Evolutionary conservation across 106 monocot species (phyloP).

Genomic region (Acanthochlamys bracteata): DNA sequence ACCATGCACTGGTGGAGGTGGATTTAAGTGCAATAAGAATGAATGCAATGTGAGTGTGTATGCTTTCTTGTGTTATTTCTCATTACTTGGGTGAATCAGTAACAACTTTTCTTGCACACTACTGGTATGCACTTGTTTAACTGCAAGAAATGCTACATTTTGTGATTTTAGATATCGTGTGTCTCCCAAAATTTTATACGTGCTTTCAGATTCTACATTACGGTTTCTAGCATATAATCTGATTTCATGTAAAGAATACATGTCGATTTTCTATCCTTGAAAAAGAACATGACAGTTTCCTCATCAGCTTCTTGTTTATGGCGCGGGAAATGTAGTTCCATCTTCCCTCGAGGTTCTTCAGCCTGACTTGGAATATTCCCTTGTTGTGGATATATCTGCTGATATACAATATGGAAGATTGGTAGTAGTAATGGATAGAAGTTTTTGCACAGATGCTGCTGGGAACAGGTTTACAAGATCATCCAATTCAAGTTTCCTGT

Average conservation of each 20-base stretch:
- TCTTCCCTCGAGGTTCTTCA: constrained; percentile 60
- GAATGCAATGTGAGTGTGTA: constrained; percentile 72
- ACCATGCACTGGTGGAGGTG: constrained; percentile 68
- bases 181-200: no score
- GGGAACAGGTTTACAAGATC: constrained; percentile 88
- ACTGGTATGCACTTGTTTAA: no score
- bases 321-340: constrained; percentile 57
- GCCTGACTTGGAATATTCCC: constrained; percentile 53
- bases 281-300: not conserved
- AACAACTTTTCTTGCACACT: no score
- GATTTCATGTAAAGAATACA: no score
- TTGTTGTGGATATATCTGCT: constrained; percentile 46
- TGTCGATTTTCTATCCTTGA: no score
- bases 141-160: no score
- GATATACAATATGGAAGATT: constrained; percentile 56
- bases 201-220: no score
- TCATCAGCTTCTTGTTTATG: constrained; percentile 87
- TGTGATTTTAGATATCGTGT: no score
- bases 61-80: no score
- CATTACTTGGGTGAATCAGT: no score
- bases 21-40: constrained; percentile 56
- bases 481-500: constrained; percentile 66
- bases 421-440: constrained; percentile 73
- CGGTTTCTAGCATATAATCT: no score
- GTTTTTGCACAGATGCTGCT: constrained; percentile 72